These are phyloP conservation scores for Backusella westeae DNA, from an alignment of 192 early-diverging fungal genomes.

Conservation along the genomic window DNA sequence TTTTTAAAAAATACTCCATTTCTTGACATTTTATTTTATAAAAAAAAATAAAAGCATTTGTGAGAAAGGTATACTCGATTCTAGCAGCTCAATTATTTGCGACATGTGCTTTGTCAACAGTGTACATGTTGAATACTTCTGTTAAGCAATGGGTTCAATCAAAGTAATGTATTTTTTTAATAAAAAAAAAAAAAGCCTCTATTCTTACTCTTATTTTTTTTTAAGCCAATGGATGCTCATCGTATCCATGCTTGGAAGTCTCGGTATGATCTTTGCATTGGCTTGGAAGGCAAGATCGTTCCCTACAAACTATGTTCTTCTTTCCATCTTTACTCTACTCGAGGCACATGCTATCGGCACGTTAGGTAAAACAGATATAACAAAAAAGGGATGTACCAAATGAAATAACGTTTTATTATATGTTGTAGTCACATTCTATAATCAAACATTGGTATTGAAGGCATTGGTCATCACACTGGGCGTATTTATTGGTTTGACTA, in stretches of 20 bases:
- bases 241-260: slow-evolving; percentile 48
- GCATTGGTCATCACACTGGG: slow-evolving; percentile 74
- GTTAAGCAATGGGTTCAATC: slow-evolving; percentile 51
- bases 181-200: not conserved
- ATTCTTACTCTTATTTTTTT: not conserved
- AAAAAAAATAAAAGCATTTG: slow-evolving; percentile 42
- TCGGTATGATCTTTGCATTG: slow-evolving; percentile 49
- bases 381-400: too few relatives aligned
- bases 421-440: slow-evolving; percentile 59
- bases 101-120: slow-evolving; percentile 50
- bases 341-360: slow-evolving; percentile 42
- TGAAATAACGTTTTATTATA: not conserved
- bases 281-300: slow-evolving; percentile 59
- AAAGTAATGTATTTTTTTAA: slow-evolving; percentile 32
- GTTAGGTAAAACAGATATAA: slow-evolving; percentile 22
- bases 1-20: not conserved
- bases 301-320: slow-evolving; percentile 57
- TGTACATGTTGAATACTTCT: slow-evolving; percentile 55
- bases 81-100: slow-evolving; percentile 59
- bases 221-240: slow-evolving; percentile 55
- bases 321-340: slow-evolving; percentile 63
- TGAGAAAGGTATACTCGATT: slow-evolving; percentile 73
- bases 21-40: too few relatives aligned
- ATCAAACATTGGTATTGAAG: slow-evolving; percentile 62
- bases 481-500: slow-evolving; percentile 68